A percentile compares a stretch with the other conserved stretches of the same genome.
Evolutionary conservation across 768 basidiomycete genomes (phyloP).

Genomic region (Clavaria fumosa): DNA sequence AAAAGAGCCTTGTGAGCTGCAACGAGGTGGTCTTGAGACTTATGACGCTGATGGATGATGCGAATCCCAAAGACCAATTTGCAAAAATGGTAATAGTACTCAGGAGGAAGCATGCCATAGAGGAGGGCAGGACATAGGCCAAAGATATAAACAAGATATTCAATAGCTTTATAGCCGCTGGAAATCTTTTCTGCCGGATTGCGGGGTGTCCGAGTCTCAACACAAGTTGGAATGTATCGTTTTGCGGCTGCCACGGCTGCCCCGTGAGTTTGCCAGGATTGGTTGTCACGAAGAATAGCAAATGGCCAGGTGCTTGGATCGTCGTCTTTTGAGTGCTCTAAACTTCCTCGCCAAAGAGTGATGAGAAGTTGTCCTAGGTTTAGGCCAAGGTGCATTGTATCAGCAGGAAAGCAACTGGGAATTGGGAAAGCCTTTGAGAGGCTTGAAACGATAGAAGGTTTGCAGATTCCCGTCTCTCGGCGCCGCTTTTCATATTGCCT

Average conservation of each 20-base stretch:
- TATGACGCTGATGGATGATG: neutral
- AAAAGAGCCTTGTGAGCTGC: slow-evolving; percentile 3
- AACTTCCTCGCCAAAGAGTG: slow-evolving; percentile 14
- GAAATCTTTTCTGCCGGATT: slow-evolving; percentile 5
- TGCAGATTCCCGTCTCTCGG: slow-evolving; percentile 17
- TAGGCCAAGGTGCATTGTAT: slow-evolving; percentile 18
- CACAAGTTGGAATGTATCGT: slow-evolving; percentile 8
- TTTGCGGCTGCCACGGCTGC: slow-evolving; percentile 5
- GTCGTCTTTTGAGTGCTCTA: slow-evolving; percentile 12
- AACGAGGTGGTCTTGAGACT: neutral
- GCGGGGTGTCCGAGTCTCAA: slow-evolving; percentile 11
- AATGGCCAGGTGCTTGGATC: slow-evolving; percentile 17
- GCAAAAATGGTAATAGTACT: slow-evolving; percentile 1
- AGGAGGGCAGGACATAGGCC: neutral
- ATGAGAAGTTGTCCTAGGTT: slow-evolving; percentile 12
- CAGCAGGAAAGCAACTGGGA: slow-evolving; percentile 14
- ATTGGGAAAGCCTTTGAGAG: slow-evolving; percentile 12
- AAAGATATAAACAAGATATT: slow-evolving; percentile 1
- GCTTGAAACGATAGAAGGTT: slow-evolving; percentile 16
- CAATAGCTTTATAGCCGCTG: slow-evolving; percentile 4
- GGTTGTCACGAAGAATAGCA: slow-evolving; percentile 9
- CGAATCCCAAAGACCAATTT: slow-evolving; percentile 2
- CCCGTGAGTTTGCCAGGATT: slow-evolving; percentile 12
- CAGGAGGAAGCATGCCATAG: neutral
- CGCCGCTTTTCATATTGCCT: slow-evolving; percentile 15